Evolutionary conservation across 805 yeast genomes (phyloP), one percentile per base, ranked within the genome.

Genomic region (Candida boleticola): DNA sequence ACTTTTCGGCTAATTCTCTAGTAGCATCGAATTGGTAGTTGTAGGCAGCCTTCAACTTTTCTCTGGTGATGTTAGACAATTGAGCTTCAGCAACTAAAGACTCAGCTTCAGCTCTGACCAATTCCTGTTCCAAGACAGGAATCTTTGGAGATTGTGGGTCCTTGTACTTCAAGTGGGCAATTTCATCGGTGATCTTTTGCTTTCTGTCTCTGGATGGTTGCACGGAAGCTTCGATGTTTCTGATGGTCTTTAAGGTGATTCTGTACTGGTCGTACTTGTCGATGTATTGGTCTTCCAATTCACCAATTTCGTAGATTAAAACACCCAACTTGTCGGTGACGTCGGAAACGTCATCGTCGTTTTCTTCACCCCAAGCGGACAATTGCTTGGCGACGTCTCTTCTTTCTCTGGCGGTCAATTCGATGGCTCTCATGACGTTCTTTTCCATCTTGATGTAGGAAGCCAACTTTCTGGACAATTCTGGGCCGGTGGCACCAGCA

Each of bases 91-190:
- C 96, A 54, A 88, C 95, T 50, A 87, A 74, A 40, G 89, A 83
- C 69, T 88, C 95, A 42, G 95, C 95, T 70, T 88, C 95, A 29
- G 93, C 93, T 68, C 96, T 78, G 45, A 88, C 95, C 61, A 87
- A 74, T 67, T 87, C 95, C 66, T 88, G 95, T 72, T 88, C 95
- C 61, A 88, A 74, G 43, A 86, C 81, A 42, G 80, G 77, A 50
- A 87, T 82, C 73, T 84, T 85, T 76, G 89, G 81, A 32, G 89
- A 82, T 66, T 82, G 83, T 43, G 95, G 92, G 67, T 84, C 89
- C 71, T 85, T 85, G 74, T 85, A 85, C 68, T 86, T 84, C 66
- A 85, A 73, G 66, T 80, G 79, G 47, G 92, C 93, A 60, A 86
- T 85, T 68, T 85, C 83, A 62, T 86, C 93, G 49, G 92, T 84